Base-by-base conservation (phyloP, 2,329 filamentous ascomycete genomes). In the Penicillium sp. region DNA sequence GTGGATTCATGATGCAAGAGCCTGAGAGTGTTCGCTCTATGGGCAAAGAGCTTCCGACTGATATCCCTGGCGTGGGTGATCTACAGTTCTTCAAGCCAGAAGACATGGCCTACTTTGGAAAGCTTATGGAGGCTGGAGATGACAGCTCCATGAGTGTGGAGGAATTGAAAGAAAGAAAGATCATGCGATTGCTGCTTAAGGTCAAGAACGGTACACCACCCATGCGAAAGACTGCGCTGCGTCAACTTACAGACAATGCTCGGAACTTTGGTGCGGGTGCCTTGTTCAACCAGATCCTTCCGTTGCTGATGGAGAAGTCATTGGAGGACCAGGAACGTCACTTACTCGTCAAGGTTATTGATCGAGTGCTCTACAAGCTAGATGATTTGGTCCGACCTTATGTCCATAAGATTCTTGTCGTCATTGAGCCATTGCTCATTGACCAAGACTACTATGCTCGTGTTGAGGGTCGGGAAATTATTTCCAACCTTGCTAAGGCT, bases 391-490 rank as follows among this genome's bases (percentile, higher is more conserved):
- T 99, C 53, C 87, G 95, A 42, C 95, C 95, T 22, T 99, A 93
- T 63, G 93, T 96, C 16, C 96, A 99, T 81, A 98, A 98, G 80
- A 99, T 99, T 61, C 78, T 99, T 56, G 95, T 99, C 52, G 95
- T 99, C 71, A 99, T 99, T 68, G 96, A 99, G 76, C 95, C 95
- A n/a, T 82, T 99, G 49, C 89, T 99, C 64, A 99, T 99, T 70
- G 96, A 99, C 72, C 95, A 99, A 79, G 96, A 99, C 78, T 99
- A 99, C 78, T 99, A 99, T 75, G 95, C 96, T 43, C 89, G 95
- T 74, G 95, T 99, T 5, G 95, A 99, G 76, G 95, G 95, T 76
- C 91, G 95, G 66, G 95, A 99, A 75, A 99, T 99, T 68, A 99
- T 99, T 67, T 98, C 93, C 54, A 99, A 99, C 74, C 85, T 99